Conservation (phyloP, 2,329 filamentous ascomycete species). For the Calonectria honghensis region DNA sequence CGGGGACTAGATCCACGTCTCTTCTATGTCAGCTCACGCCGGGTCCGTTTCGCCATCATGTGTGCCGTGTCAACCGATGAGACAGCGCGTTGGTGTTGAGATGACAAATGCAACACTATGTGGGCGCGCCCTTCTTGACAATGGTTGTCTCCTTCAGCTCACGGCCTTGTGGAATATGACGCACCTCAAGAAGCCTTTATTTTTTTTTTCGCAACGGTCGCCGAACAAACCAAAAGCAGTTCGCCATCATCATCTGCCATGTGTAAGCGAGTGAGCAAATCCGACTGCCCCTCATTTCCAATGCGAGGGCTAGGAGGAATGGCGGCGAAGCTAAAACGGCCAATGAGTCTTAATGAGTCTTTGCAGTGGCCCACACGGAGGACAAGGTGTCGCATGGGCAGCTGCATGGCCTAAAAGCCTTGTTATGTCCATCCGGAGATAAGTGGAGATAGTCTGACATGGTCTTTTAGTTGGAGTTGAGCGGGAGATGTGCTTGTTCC, state of each 20-base stretch:
- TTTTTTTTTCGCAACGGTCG: background rate
- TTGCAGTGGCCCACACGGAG: constrained; percentile 15
- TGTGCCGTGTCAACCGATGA: constrained; percentile 30
- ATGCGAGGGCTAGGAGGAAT: background rate
- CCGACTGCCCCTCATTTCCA: constrained; percentile 10
- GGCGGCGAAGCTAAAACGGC: constrained; percentile 1
- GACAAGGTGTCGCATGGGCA: background rate
- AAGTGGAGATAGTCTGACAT: constrained; percentile 37
- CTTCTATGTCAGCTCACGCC: constrained; percentile 20
- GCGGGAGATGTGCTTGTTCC: background rate
- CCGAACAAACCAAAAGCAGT: background rate
- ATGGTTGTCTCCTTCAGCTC: background rate
- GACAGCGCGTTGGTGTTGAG: background rate
- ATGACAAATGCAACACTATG: constrained; percentile 3
- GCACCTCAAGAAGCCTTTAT: background rate
- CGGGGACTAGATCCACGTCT: constrained; percentile 14
- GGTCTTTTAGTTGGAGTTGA: background rate
- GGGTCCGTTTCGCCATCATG: background rate
- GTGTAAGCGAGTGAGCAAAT: background rate
- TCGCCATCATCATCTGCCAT: background rate
- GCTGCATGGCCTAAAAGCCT: constrained; percentile 20
- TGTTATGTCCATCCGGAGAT: constrained; percentile 39
- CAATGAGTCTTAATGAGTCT: background rate
- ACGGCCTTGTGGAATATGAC: background rate
- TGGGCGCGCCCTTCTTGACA: background rate